These are phyloP conservation scores for Salvia rosmarinus DNA, from an alignment of 257 asterid genomes.

Conservation along the genomic window DNA sequence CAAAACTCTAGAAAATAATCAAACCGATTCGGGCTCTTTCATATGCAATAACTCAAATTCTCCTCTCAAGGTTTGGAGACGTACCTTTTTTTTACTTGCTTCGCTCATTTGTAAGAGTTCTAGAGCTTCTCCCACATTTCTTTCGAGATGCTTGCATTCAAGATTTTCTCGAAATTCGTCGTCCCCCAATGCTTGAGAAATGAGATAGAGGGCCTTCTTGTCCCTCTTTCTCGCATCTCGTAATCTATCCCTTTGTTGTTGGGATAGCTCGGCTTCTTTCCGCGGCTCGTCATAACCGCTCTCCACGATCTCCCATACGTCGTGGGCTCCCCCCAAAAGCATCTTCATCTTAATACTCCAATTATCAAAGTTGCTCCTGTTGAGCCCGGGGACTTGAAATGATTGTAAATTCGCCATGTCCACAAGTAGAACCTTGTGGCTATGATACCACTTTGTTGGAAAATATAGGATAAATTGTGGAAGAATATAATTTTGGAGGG, in stretches of 20 bases:
- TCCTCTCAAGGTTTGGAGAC: not conserved
- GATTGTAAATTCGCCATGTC: not conserved
- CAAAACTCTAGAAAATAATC: not conserved
- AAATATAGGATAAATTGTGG: too few relatives aligned
- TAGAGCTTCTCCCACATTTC: slow-evolving; percentile 7
- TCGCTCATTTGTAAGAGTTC: not conserved
- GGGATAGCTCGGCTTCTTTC: too few relatives aligned
- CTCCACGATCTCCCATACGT: too few relatives aligned
- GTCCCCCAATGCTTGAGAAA: not conserved
- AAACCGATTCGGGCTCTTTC: not conserved
- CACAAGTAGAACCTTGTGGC: not conserved
- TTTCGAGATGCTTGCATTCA: not conserved
- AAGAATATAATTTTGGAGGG: too few relatives aligned
- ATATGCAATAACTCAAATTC: not conserved
- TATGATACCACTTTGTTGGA: too few relatives aligned
- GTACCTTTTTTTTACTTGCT: slow-evolving; percentile 15
- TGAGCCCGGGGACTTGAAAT: not conserved
- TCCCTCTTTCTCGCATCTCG: not conserved
- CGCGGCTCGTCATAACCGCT: too few relatives aligned
- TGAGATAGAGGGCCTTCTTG: slow-evolving; percentile 1
- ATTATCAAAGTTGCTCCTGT: not conserved
- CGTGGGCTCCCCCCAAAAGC: too few relatives aligned
- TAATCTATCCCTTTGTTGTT: too few relatives aligned
- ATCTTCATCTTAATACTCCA: not conserved
- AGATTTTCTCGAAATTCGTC: not conserved